Base-by-base conservation (phyloP, 345 rosid genomes). In the Fremontodendron californicum region DNA sequence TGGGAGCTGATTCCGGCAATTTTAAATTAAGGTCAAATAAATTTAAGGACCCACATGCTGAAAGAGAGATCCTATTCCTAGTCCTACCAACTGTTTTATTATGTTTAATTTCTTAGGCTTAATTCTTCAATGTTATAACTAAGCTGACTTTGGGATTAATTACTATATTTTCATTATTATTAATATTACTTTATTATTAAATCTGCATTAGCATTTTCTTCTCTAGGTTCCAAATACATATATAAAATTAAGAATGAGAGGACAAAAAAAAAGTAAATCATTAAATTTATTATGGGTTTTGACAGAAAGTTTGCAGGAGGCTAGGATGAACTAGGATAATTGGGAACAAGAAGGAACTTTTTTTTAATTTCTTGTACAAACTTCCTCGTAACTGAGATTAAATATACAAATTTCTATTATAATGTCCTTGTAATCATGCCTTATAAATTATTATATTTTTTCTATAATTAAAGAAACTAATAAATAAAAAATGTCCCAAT, bases 21-120 rank as follows among this genome's bases (percentile, higher is more conserved):
- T 52, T 19, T 43, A 33, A 76, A 12, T 15, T 29, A 8, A 63
- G 35, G 55, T 71, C n/a, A 49, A 49, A 37, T 21, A 3, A 60
- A 69, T 13, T 27, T 12, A 40, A n/a, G 48, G 49, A 77, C 75
- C 76, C 63, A 48, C 62, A 40, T n/a, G 25, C 48, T n/a, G 21
- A 54, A 78, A 71, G 39, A 63, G 23, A 27, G 74, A 66, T n/a
- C n/a, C n/a, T n/a, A n/a, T n/a, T n/a, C n/a, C n/a, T n/a, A n/a
- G n/a, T 73, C 46, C 78, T 54, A 62, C 16, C 74, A 21, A 29
- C 27, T 31, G 1, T 60, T 60, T 60, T 25, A 0, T 5, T 15
- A 10, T 31, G 1, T 31, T 19, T 52, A 5, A 7, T n/a, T 2
- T 18, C 55, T 18, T 21, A 55, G 13, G 61, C 29, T n/a, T n/a